These are phyloP conservation scores for Boletus sp. DNA, from an alignment of 1,284 basidiomycete species.

Conservation along the genomic window DNA sequence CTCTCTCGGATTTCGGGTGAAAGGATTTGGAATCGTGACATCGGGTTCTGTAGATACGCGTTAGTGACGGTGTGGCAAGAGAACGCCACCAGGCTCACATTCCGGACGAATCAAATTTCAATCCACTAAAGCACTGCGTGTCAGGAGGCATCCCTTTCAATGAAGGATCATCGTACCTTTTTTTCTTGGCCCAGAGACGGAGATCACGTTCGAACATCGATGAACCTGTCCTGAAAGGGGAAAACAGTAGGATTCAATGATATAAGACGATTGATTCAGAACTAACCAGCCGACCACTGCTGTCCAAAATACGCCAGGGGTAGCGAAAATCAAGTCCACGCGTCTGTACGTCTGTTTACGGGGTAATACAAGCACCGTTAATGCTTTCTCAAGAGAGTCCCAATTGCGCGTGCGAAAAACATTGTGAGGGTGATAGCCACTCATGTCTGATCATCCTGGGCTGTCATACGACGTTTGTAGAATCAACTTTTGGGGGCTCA, in stretches of 20 bases:
- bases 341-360: constrained; percentile 49
- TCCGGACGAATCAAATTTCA: constrained; percentile 79
- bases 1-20: constrained; percentile 61
- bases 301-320: constrained; percentile 70
- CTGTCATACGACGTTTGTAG: constrained; percentile 17
- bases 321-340: constrained; percentile 73
- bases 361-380: constrained; percentile 67
- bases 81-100: constrained; percentile 47
- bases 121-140: constrained; percentile 43
- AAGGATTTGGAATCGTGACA: constrained; percentile 61
- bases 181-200: constrained; percentile 65
- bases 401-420: constrained; percentile 53
- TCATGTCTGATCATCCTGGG: constrained; percentile 42
- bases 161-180: constrained; percentile 41
- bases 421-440: constrained; percentile 54
- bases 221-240: constrained; percentile 68
- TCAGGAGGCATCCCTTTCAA: constrained; percentile 6
- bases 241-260: not conserved
- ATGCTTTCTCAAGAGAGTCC: constrained; percentile 69
- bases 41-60: constrained; percentile 42
- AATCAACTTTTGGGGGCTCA: constrained; percentile 35
- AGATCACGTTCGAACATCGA: constrained; percentile 81
- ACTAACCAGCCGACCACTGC: constrained; percentile 75
- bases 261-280: not conserved
- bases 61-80: constrained; percentile 9